phyloP scores from a whole-genome alignment of 1,139 yeast species.

The Saccharomyces pastorianus region DNA sequence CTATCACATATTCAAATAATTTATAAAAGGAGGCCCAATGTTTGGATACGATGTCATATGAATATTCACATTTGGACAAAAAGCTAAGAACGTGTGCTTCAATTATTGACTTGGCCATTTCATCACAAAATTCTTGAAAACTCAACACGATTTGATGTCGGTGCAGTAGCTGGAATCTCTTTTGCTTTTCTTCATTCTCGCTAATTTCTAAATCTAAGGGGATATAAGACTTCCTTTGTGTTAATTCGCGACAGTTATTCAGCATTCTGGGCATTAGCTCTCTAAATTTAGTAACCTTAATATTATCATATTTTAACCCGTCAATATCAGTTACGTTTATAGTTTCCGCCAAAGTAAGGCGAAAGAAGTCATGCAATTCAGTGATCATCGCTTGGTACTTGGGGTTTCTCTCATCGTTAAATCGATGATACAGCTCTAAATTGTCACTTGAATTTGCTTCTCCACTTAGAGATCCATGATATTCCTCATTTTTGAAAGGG shows the following conservation, averaged over 20 bases:
- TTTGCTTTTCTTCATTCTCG: not conserved
- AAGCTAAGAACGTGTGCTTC: not conserved
- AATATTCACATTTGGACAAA: not conserved
- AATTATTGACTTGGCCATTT: not conserved
- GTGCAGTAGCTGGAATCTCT: not conserved
- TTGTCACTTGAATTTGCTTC: not conserved
- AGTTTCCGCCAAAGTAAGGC: slow-evolving; percentile 15
- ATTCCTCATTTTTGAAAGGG: not conserved
- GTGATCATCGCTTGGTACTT: not conserved
- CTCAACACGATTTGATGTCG: not conserved
- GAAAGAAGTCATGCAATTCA: not conserved
- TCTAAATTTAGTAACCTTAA: not conserved
- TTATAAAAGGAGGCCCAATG: slow-evolving; percentile 1
- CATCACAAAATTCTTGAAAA: not conserved
- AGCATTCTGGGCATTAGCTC: not conserved
- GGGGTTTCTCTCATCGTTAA: not conserved
- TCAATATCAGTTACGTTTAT: slow-evolving; percentile 10
- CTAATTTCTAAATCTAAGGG: not conserved
- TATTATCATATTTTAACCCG: slow-evolving; percentile 9
- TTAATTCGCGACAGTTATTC: slow-evolving; percentile 1
- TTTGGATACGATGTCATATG: not conserved
- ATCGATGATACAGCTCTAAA: not conserved
- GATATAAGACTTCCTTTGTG: slow-evolving; percentile 1
- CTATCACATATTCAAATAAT: slow-evolving; percentile 2
- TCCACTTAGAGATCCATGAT: not conserved